Percentiles rank a stretch among this genome's conserved stretches.
Conservation (phyloP, 2,329 filamentous ascomycete genomes). For the Aspergillus japonicus region DNA sequence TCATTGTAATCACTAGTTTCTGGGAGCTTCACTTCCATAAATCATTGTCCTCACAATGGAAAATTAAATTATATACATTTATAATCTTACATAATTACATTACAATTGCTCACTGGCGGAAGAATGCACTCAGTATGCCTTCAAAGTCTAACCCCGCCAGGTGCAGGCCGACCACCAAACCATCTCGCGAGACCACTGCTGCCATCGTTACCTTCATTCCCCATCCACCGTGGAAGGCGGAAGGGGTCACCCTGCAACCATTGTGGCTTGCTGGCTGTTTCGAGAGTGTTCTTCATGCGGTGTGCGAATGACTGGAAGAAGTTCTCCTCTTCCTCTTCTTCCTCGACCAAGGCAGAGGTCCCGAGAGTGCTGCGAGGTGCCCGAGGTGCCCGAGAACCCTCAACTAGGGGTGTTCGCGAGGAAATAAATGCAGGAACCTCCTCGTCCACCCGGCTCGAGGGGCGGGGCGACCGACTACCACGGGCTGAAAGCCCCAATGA, state of each 20-base stretch:
- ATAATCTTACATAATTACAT: neutral
- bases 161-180: slow-evolving; percentile 41
- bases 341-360: slow-evolving; percentile 47
- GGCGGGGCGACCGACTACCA: slow-evolving; percentile 30
- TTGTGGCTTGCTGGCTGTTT: slow-evolving; percentile 74
- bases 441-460: slow-evolving; percentile 25
- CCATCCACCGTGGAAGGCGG: slow-evolving; percentile 80
- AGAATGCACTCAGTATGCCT: neutral
- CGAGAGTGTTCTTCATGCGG: slow-evolving; percentile 87
- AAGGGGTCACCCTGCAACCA: slow-evolving; percentile 77
- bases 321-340: slow-evolving; percentile 73
- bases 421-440: slow-evolving; percentile 31
- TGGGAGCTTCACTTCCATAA: neutral
- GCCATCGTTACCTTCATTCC: slow-evolving; percentile 50
- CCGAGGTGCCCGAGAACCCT: slow-evolving; percentile 29
- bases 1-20: neutral
- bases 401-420: slow-evolving; percentile 33
- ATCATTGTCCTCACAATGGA: neutral
- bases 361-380: slow-evolving; percentile 33
- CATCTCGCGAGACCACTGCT: slow-evolving; percentile 37
- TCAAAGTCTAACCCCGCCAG: slow-evolving; percentile 43
- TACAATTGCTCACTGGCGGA: neutral
- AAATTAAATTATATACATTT: neutral
- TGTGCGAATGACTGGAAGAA: slow-evolving; percentile 83
- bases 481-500: slow-evolving; percentile 44